Evolutionary conservation across 768 basidiomycete genomes (phyloP), one percentile per base, ranked within the genome.

Genomic region (Phlebiopsis flavidoalba): DNA sequence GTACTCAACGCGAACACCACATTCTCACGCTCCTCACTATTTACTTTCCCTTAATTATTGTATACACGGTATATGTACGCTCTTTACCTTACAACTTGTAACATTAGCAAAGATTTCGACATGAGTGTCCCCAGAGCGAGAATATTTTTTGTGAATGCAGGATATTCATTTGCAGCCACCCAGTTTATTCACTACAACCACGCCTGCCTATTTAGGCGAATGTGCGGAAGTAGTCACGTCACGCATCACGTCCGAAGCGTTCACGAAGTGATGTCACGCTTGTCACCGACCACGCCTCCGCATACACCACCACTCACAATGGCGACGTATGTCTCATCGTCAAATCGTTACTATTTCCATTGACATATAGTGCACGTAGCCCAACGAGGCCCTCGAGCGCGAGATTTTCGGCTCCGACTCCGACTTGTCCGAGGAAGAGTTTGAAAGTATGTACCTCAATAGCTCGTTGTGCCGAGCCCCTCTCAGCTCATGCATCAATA

Each of bases 371-470:
- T 17, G 40, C 10, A 10, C 8, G 3, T 43, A 61, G 60, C 8
- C n/a, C 8, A 24, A 22, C 21, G 54, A 55, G 19, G 24, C 15
- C 19, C 83, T 87, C 36, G 86, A 82, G 60, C 85, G 83, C 54
- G 86, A 88, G 67, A 87, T 93, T 60, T 94, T 93, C 68, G 91
- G 89, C 62, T 88, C 86, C 17, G 89, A 89, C 67, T 92, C 91
- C 3, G 93, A 95, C 63, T 83, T 93, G 8, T 93, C 91, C 0
- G 84, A 85, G 8, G 86, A 86, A 12, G 61, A 60, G 88, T 88
- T 63, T 40, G 84, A 82, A n/a, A 79, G 80, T 81, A 69, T 51
- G 64, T 63, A 17, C 19, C 1, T 45, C 26, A 21, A 45, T 50
- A 15, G 31, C 37, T 19, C 17, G 19, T 49, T 4, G 6, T n/a